A percentile compares a stretch with the other conserved stretches of the same genome.
phyloP scores from a whole-genome alignment of 495 filamentous ascomycete species.

The Glutinoglossum americanum region DNA sequence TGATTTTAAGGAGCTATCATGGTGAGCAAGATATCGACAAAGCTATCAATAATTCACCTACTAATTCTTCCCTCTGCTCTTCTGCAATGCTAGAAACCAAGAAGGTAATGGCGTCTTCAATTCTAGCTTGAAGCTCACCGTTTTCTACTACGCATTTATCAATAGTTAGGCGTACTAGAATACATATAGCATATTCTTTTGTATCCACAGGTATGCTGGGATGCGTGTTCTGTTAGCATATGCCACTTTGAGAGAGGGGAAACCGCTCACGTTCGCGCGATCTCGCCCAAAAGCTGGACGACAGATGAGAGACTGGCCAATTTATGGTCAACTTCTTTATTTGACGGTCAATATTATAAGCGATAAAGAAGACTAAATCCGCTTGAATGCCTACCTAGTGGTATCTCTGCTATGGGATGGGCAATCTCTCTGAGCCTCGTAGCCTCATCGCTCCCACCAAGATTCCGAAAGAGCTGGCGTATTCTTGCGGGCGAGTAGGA shows the following conservation, averaged over 20 bases:
- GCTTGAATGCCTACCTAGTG: background rate
- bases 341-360: background rate
- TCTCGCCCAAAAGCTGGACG: background rate
- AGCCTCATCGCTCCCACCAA: slow-evolving; percentile 12
- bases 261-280: background rate
- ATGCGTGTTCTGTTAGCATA: background rate
- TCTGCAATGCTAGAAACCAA: background rate
- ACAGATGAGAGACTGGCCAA: background rate
- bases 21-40: background rate
- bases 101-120: slow-evolving; percentile 1
- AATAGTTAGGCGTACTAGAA: slow-evolving; percentile 3
- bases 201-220: background rate
- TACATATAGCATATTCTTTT: background rate
- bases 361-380: background rate
- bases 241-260: background rate
- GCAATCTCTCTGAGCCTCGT: background rate
- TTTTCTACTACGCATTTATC: background rate
- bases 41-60: background rate
- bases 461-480: slow-evolving; percentile 9
- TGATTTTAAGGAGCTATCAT: background rate
- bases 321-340: background rate
- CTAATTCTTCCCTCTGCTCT: background rate
- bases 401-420: background rate
- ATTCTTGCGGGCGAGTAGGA: background rate
- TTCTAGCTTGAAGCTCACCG: background rate